Base-by-base conservation (phyloP, 1,139 yeast genomes). In the Saccharomyces pastorianus region DNA sequence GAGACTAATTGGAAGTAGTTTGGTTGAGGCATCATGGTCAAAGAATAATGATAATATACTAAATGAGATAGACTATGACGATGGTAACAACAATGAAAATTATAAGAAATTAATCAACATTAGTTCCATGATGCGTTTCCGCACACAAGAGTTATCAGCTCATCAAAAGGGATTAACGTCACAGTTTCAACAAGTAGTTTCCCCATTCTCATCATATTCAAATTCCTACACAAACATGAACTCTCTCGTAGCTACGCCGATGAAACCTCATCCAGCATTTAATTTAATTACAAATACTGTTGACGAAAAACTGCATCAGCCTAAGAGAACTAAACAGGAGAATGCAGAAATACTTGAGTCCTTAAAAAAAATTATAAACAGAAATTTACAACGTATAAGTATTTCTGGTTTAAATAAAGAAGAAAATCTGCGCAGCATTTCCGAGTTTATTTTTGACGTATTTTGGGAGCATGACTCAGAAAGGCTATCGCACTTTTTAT, bases 401-500 rank as follows among this genome's bases (percentile, higher is more conserved):
- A 65, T 59, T 49, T 71, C 72, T 14, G 55, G 60, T 17, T 71
- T 72, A 7, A 67, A 71, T 1, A 64, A 70, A 55, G 61, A 64
- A 8, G 63, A 58, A 27, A 70, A 68, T 53, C 52, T 70, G 48
- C 58, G 53, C 25, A 61, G 66, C 42, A 62, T 71, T 29, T 53
- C 67, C 13, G 64, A 65, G 14, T 67, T 68, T 51, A 64, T 71
- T 48, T 52, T 69, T 50, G 71, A 70, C 26, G 62, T 63, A 1
- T 66, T 62, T 50, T 70, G 72, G 69, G 54, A 57, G 6, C 61
- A 64, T n/a, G 66, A 71, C 49, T 41, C 59, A 3, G 58, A 58
- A 14, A 53, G 57, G 5, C 55, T 69, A 49, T 54, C 60, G n/a
- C 56, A 55, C 2, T 61, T 62, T 50, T 51, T 71, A 51, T 57